Conservation (phyloP, 2,329 filamentous ascomycete genomes). For the Phyllosticta ampelicida region DNA sequence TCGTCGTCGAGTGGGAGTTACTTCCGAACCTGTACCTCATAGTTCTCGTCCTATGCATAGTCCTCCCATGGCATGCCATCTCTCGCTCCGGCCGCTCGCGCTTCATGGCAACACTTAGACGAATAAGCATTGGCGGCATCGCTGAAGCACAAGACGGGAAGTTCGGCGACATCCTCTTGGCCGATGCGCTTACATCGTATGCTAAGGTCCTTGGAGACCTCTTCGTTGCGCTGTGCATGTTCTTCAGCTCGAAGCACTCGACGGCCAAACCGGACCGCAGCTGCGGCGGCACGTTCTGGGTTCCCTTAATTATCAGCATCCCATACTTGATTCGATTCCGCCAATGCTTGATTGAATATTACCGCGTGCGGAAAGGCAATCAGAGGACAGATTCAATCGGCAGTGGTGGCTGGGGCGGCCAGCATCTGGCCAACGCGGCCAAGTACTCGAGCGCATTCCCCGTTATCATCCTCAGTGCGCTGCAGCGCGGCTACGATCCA, state of each 20-base stretch:
- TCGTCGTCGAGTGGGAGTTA: conserved; percentile 70
- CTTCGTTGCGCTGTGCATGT: conserved; percentile 81
- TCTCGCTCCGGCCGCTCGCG: conserved; percentile 62
- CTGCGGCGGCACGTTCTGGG: conserved; percentile 68
- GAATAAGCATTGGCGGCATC: conserved; percentile 74
- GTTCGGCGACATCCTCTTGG: conserved; percentile 86
- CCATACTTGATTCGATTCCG: conserved; percentile 79
- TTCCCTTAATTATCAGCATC: conserved; percentile 73
- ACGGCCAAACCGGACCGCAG: conserved; percentile 71
- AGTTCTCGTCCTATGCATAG: conserved; percentile 58
- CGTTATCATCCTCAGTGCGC: conserved; percentile 68
- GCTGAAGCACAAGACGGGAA: conserved; percentile 81
- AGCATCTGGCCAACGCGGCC: conserved; percentile 83
- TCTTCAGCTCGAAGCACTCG: conserved; percentile 62
- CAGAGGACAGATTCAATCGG: conserved; percentile 27
- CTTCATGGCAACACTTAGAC: conserved; percentile 63
- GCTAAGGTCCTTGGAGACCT: conserved; percentile 85
- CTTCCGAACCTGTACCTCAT: conserved; percentile 77
- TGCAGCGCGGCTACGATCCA: conserved; percentile 55
- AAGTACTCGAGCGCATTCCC: conserved; percentile 95
- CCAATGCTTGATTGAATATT: conserved; percentile 84
- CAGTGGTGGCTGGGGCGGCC: conserved; percentile 59
- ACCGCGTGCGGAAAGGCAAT: conserved; percentile 53
- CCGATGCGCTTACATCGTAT: conserved; percentile 91
- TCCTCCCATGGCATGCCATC: conserved; percentile 58